Conservation (phyloP, 192 early-diverging fungal species). For the Backusella liffmaniae region DNA sequence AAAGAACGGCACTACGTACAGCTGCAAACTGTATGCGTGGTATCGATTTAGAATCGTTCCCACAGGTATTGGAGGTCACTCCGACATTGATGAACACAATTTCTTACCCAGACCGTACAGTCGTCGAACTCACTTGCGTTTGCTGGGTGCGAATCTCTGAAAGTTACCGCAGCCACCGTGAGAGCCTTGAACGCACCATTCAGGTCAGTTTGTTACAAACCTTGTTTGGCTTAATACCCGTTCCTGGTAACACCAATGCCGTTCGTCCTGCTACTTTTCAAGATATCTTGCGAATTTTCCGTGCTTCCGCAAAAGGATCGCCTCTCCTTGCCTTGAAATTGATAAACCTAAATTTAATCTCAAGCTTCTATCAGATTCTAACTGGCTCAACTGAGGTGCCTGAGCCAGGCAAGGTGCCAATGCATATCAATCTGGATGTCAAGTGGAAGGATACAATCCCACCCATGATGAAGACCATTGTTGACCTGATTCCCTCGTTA, state of each 20-base stretch:
- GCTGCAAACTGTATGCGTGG: conserved; percentile 65
- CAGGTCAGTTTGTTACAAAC: conserved; percentile 53
- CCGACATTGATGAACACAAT: conserved; percentile 72
- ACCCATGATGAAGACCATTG: conserved; percentile 51
- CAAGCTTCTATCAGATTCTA: conserved; percentile 43
- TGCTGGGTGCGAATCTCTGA: conserved; percentile 64
- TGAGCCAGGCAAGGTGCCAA: conserved; percentile 14
- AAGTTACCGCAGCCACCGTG: conserved; percentile 54
- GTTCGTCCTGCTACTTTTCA: conserved; percentile 48
- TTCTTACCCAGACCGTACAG: conserved; percentile 66
- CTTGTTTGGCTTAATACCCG: conserved; percentile 55
- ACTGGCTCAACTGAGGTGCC: conserved; percentile 35
- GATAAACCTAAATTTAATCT: conserved; percentile 43
- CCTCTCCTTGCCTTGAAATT: conserved; percentile 43
- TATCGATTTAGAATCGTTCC: conserved; percentile 52
- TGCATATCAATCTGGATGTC: conserved; percentile 23
- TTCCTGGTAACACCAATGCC: conserved; percentile 38
- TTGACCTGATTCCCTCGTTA: conserved; percentile 58
- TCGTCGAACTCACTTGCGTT: conserved; percentile 68
- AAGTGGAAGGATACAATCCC: conserved; percentile 30
- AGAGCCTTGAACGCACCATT: conserved; percentile 58
- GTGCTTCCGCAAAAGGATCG: conserved; percentile 54
- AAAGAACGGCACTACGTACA: conserved; percentile 76
- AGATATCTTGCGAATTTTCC: conserved; percentile 54
- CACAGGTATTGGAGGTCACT: conserved; percentile 63